Percentiles rank a stretch among this genome's conserved stretches.
These are phyloP conservation scores for Entrophospora sp. DNA, from an alignment of 192 early-diverging fungal species.

Conservation along the genomic window DNA sequence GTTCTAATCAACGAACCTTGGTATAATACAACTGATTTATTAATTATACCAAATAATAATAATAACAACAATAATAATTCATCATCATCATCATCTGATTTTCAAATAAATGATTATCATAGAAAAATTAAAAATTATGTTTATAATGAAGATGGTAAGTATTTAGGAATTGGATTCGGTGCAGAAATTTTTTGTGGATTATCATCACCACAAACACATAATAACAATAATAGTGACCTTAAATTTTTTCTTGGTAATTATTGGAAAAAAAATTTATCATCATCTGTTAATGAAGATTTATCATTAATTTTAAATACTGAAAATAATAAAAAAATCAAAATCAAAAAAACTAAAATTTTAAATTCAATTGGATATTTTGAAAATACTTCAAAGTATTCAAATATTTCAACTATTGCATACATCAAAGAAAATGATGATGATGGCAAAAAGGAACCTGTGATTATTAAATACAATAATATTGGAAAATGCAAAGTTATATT, in stretches of 20 bases:
- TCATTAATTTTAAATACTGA: neutral
- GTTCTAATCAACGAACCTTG: slow-evolving; percentile 73
- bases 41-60: slow-evolving; percentile 87
- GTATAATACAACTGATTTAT: slow-evolving; percentile 73
- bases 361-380: neutral
- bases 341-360: neutral
- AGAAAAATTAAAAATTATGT: slow-evolving; percentile 57
- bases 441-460: too few species aligned
- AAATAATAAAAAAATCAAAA: neutral
- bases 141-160: slow-evolving; percentile 71
- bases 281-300: neutral
- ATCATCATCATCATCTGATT: slow-evolving; percentile 49
- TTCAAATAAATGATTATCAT: slow-evolving; percentile 53
- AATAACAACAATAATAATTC: neutral
- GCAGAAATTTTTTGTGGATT: slow-evolving; percentile 69
- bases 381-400: neutral
- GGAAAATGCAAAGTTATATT: too few species aligned
- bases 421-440: neutral
- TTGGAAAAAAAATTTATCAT: too few species aligned
- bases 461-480: too few species aligned
- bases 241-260: slow-evolving; percentile 59
- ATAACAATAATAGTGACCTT: slow-evolving; percentile 51
- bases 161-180: slow-evolving; percentile 90
- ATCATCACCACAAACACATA: slow-evolving; percentile 71
- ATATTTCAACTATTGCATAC: neutral